A percentile compares a stretch with the other conserved stretches of the same genome.
phyloP scores from a whole-genome alignment of 768 basidiomycete genomes.

The Suillus lakei region DNA sequence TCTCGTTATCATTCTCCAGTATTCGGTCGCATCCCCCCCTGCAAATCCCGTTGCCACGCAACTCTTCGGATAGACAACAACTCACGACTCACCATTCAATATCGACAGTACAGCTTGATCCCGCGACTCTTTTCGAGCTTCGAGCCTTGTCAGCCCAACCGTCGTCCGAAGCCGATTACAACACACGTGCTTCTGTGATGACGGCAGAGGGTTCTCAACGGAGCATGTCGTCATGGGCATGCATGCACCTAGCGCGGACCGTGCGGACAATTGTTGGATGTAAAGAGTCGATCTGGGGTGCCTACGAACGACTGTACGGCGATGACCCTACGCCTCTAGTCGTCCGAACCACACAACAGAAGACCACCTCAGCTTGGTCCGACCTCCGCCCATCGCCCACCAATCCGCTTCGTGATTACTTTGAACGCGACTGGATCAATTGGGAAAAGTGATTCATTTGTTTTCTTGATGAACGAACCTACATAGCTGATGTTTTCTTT shows the following conservation, averaged over 20 bases:
- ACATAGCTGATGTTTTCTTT: conserved; percentile 13
- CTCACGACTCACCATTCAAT: conserved; percentile 9
- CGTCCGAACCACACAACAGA: conserved; percentile 40
- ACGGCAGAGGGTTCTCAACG: conserved; percentile 28
- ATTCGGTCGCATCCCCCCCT: conserved; percentile 53
- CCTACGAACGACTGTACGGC: conserved; percentile 55
- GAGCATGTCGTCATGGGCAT: conserved; percentile 48
- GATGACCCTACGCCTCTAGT: conserved; percentile 43
- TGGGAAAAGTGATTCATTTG: conserved; percentile 65
- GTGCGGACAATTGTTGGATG: conserved; percentile 63
- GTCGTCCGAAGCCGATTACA: conserved; percentile 29
- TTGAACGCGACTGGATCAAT: conserved; percentile 67
- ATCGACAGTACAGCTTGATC: conserved; percentile 27
- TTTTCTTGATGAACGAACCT: background rate
- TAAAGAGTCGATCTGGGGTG: conserved; percentile 71
- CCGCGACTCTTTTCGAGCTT: conserved; percentile 37
- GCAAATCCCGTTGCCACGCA: conserved; percentile 60
- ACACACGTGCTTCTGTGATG: conserved; percentile 10
- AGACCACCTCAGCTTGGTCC: conserved; percentile 21
- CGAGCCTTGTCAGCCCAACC: conserved; percentile 26
- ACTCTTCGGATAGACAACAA: conserved; percentile 37
- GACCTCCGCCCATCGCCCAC: conserved; percentile 21
- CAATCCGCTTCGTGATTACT: conserved; percentile 56
- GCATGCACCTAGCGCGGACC: conserved; percentile 68
- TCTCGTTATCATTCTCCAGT: conserved; percentile 59